These are phyloP conservation scores for Amaranthus cruentus DNA, from an alignment of 148 eudicot species.

Conservation along the genomic window DNA sequence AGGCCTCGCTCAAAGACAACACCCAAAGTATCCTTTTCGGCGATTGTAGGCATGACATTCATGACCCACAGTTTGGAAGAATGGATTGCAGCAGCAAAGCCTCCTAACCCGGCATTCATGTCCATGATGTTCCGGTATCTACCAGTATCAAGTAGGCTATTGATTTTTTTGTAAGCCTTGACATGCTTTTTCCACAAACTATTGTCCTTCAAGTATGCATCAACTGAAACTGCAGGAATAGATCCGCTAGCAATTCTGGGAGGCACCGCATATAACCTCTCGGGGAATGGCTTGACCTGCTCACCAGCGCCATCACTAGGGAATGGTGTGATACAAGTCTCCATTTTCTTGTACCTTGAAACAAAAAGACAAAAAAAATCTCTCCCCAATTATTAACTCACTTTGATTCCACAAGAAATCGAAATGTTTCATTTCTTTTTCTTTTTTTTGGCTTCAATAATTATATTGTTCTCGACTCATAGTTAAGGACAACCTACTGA, in stretches of 20 bases:
- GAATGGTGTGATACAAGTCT: conserved; percentile 68
- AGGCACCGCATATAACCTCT: conserved; percentile 78
- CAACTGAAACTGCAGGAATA: conserved; percentile 67
- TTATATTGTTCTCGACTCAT: too few relatives aligned
- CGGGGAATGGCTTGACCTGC: conserved; percentile 71
- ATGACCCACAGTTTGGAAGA: conserved; percentile 93
- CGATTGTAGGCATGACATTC: conserved; percentile 90
- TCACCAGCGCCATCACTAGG: conserved; percentile 33
- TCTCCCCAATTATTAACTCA: too few relatives aligned
- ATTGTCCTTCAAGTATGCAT: conserved; percentile 56
- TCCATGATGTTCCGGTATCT: conserved; percentile 97
- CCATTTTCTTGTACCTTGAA: conserved; percentile 97
- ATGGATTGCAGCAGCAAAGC: conserved; percentile 90
- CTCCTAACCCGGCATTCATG: conserved; percentile 95
- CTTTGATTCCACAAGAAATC: too few relatives aligned
- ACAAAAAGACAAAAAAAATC: not conserved
- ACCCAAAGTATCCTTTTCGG: conserved; percentile 79
- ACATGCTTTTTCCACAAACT: conserved; percentile 82
- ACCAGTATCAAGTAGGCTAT: conserved; percentile 72
- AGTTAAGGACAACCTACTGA: too few relatives aligned
- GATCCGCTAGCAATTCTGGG: conserved; percentile 78
- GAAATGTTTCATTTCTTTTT: too few relatives aligned
- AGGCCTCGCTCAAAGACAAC: conserved; percentile 81
- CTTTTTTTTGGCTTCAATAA: too few relatives aligned
- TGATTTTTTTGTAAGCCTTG: conserved; percentile 65